Base-by-base conservation (phyloP, 1,284 basidiomycete species). In the Ustilago bromivora region DNA sequence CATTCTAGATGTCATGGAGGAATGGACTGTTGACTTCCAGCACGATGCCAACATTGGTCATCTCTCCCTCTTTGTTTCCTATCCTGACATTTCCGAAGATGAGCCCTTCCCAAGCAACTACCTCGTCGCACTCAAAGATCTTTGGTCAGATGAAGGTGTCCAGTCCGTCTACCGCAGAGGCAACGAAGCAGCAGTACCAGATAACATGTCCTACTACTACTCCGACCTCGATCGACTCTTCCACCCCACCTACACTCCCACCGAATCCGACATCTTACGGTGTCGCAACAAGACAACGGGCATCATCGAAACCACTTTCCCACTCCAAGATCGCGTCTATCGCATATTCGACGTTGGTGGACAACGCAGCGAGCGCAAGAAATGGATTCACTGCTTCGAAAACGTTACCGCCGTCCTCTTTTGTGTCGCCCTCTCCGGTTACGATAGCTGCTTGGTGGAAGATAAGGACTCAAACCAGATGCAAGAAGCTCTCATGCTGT, bases 401-500 rank as follows among this genome's bases (percentile, higher is more conserved):
- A 81, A 83, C 9, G 87, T 88, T 61, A 95, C 94, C 4, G 93
- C 92, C 73, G 95, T 95, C 66, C 88, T 95, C 59, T 95, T 95
- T 87, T 87, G 94, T 79, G 94, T 94, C 77, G 93, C 92, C 74
- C 87, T 95, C 74, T 94, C 92, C 80, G 94, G 94, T 59, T 96
- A 94, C 85, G 95, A 98, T 85, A 93, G 95, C 82, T 95, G 94
- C 87, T 88, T 98, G 54, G 92, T 96, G 60, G 96, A 98, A 87
- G 96, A 98, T 86, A 92, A 91, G 87, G 92, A 94, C 84, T 93
- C 93, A 80, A 95, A 94, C 87, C 94, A 93, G 92, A 96, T 97
- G 94, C 92, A 95, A 88, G 95, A 96, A 82, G 93, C 95, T 0
- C 92, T 97, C 90, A 94, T 94, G 57, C 94, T 97, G 55, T 97